Base-by-base conservation (phyloP, 345 rosid species). In the Mallotus nudiflorus region DNA sequence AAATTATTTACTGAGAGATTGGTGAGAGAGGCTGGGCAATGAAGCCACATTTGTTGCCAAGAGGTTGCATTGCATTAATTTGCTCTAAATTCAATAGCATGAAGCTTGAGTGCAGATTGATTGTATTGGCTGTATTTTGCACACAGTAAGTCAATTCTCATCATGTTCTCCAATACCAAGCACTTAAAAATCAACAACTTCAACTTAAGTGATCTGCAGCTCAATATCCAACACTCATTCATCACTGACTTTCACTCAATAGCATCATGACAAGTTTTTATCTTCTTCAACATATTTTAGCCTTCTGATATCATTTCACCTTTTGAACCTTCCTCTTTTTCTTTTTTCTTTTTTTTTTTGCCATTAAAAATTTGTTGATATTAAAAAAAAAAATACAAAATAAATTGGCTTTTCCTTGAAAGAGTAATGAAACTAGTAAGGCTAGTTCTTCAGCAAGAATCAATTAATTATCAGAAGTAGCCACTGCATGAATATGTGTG, bases 131-230 rank as follows among this genome's bases (percentile, higher is more conserved):
- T 12, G 29, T 31, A 29, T 56, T 57, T 57, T 57, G 40, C 46
- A 60, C 1, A 60, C 15, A 9, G n/a, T n/a, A n/a, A 5, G 39
- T 1, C 62, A 67, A 9, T 71, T 71, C 48, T 25, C 50, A 40
- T 42, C 37, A 68, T 56, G 51, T 27, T 55, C 53, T 64, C 54
- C 71, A 65, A 60, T 25, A 18, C 1, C 50, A 15, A 59, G 75
- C 57, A 70, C 63, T 70, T 10, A 29, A 33, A 33, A 54, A 35
- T 65, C 59, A 58, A n/a, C n/a, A n/a, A n/a, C n/a, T n/a, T n/a
- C n/a, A n/a, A n/a, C n/a, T n/a, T n/a, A n/a, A 63, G 73, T 67
- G 80, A 61, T 67, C 19, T 5, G 31, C 68, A 61, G 67, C 59
- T 76, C 65, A 67, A 55, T 61, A 35, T 61, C 68, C 65, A 71